A percentile compares a stretch with the other conserved stretches of the same genome.
Evolutionary conservation across 208 protist species (phyloP).

Genomic region (Eutreptiella sp.): DNA sequence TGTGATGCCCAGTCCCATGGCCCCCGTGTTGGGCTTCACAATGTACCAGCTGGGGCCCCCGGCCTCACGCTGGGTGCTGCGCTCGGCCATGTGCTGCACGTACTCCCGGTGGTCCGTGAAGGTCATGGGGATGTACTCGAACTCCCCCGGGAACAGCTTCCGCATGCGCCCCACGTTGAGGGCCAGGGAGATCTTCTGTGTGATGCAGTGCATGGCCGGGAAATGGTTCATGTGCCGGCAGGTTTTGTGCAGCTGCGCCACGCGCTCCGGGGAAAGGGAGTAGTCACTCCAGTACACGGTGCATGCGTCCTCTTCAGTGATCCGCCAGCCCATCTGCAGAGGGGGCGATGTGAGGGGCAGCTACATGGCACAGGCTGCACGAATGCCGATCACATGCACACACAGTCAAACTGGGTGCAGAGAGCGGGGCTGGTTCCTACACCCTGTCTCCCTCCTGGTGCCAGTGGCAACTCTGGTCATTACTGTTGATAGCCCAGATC

Average conservation of each 20-base stretch:
- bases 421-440: too few relatives aligned
- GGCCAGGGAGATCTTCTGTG: constrained; percentile 39
- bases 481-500: too few relatives aligned
- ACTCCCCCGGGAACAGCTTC: constrained; percentile 32
- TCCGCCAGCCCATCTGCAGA: too few relatives aligned
- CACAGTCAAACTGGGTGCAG: too few relatives aligned
- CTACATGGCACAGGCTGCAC: too few relatives aligned
- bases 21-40: constrained; percentile 41
- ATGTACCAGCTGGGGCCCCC: constrained; percentile 46
- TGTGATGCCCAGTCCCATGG: constrained; percentile 46
- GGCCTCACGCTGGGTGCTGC: not conserved
- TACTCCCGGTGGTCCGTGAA: constrained; percentile 17
- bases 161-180: constrained; percentile 39
- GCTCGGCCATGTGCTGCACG: not conserved
- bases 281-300: constrained; percentile 41
- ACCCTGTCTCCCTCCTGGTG: too few relatives aligned
- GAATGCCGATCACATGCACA: too few relatives aligned
- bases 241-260: constrained; percentile 30
- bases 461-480: too few relatives aligned
- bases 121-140: constrained; percentile 26
- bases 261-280: constrained; percentile 31
- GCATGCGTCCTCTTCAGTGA: too few relatives aligned
- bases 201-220: constrained; percentile 41
- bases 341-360: too few relatives aligned
- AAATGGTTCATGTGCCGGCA: constrained; percentile 50